Evolutionary conservation across 164 flowering plant species (phyloP), one percentile per base, ranked within the genome.

Genomic region (Sextonia rubra): DNA sequence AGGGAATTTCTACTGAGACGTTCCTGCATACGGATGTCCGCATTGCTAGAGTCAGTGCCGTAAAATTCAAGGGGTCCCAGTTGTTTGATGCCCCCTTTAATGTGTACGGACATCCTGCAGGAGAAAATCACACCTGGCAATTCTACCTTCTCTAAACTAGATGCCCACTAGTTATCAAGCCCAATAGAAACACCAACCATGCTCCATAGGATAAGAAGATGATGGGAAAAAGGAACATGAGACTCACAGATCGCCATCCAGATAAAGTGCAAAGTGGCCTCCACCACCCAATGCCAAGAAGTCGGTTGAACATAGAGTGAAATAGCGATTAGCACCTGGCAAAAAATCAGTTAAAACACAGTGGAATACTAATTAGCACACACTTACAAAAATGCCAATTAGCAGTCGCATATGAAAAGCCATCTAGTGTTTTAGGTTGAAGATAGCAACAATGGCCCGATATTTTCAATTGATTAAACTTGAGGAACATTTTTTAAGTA

Each of bases 271-370:
- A 80, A 96, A 96, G 75, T 93, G 99, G 74, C 92, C 83, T 64
- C 99, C 99, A 9, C 99, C 99, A 66, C 99, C 99, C 79, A 96
- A 60, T 69, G 99, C 99, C 61, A 96, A 78, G 80, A 82, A 92
- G 60, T 92, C 92, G 14, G 85, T 72, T 14, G 93, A 83, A 84
- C 99, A 96, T 64, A 92, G 76, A 55, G 98, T 92, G 84, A 82
- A 96, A 81, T 93, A 96, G 37, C 92, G 97, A 78, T 96, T 96
- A 20, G 79, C 87, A 78, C 99, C 99, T 96, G 89, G 72, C 30
- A 18, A 26, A 12, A 37, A 32, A 58, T 47, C 6, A 24, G 25
- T 37, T 52, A 20, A 12, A 37, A 37, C 49, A 27, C 24, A 18
- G 12, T 69, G 65, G 70, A 14, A 30, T 12, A 25, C 47, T 15